Percentiles rank a stretch among this genome's conserved stretches.
Evolutionary conservation across 2,329 filamentous ascomycete species (phyloP).

Genomic region (Bipolaris zeicola): DNA sequence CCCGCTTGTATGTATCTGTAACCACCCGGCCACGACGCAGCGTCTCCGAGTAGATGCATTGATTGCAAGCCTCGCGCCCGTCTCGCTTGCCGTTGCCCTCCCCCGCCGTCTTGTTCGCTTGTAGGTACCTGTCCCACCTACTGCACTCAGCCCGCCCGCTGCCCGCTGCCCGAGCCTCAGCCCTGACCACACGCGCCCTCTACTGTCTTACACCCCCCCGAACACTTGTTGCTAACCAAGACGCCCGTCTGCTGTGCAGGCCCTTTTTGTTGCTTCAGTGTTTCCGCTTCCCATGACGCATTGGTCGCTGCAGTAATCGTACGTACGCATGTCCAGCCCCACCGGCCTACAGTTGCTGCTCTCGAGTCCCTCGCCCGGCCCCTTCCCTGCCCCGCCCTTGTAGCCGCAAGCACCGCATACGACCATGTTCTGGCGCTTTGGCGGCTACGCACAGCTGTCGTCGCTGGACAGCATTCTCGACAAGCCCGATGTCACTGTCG

Average conservation of each 20-base stretch:
- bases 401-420: constrained; percentile 32
- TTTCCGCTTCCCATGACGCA: constrained; percentile 22
- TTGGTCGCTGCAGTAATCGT: constrained; percentile 19
- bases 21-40: constrained; percentile 5
- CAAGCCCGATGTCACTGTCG: constrained; percentile 89
- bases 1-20: constrained; percentile 27
- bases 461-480: constrained; percentile 96
- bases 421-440: constrained; percentile 99
- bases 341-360: constrained; percentile 30
- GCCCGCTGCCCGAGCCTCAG: constrained; percentile 11
- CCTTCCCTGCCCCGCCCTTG: constrained; percentile 35
- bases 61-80: constrained; percentile 13
- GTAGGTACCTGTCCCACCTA: constrained; percentile 31
- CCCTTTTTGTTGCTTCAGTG: constrained; percentile 14
- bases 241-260: constrained; percentile 9
- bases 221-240: constrained; percentile 15
- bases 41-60: constrained; percentile 24
- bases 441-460: constrained; percentile 96
- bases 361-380: constrained; percentile 35
- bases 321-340: constrained; percentile 32
- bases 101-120: constrained; percentile 21
- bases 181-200: constrained; percentile 19
- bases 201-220: constrained; percentile 17
- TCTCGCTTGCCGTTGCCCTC: constrained; percentile 20
- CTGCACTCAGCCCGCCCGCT: constrained; percentile 3